Base-by-base conservation (phyloP, 495 filamentous ascomycete genomes). In the Aspergillus campestris region DNA sequence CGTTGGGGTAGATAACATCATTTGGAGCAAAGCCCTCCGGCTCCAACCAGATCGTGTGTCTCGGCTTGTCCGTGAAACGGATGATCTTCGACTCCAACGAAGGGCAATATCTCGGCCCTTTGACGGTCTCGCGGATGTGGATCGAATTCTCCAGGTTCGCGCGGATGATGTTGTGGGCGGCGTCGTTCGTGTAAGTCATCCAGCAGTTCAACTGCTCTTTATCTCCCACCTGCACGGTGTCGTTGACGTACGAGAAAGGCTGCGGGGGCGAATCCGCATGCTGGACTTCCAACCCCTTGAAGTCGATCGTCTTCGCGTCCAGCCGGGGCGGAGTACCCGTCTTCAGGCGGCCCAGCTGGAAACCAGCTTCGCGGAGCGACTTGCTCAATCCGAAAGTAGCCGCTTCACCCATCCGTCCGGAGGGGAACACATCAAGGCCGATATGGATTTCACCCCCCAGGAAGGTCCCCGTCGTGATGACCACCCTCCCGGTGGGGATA, bases 381-480 rank as follows among this genome's bases (percentile, higher is more conserved):
- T 91, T 94, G 70, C 89, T 95, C 33, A 98, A 73, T 1, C 94
- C 91, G 51, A 89, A 89, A 1, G 92, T 95, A 0, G 92, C 89
- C 29, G 87, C 87, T 66, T 98, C 92, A 6, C 92, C 92, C 70
- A 98, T 91, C 1, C 92, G 80, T 0, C 92, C 92, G 0, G 92
- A 84, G 0, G 94, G 94, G 51, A 74, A 92, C 0, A 72, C 77
- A 34, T 94, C 79, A 5, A 98, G 62, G 5, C 92, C 92, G 47
- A 98, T 90, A 57, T 98, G 92, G 45, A 98, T 98, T 62, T 97
- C 94, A 15, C 92, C 92, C 40, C 94, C 87, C 7, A 98, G 67
- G 56, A 98, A 98, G 0, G 92, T 98, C 0, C 92, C 92, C 0
- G 92, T 97, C 0, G 92, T 97, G 54, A 98, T 95, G 34, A 97